These are phyloP conservation scores for Candida insectorum DNA, from an alignment of 805 yeast genomes.

Conservation along the genomic window DNA sequence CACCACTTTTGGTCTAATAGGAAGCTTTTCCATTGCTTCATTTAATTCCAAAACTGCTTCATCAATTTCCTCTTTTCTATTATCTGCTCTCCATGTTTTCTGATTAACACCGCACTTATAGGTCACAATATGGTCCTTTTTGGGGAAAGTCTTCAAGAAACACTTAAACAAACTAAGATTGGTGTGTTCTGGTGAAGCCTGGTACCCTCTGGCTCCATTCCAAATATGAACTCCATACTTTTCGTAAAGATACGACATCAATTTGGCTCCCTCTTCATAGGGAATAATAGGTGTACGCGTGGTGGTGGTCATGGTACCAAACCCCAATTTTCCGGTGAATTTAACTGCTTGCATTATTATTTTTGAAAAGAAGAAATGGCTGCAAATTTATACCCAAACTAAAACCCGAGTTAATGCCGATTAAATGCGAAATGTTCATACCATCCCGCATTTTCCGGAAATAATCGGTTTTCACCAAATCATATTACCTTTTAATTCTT, in stretches of 20 bases:
- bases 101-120: constrained; percentile 60
- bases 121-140: constrained; percentile 47
- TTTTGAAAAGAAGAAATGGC: too few relatives aligned
- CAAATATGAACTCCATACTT: constrained; percentile 47
- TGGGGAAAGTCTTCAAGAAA: neutral
- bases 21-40: constrained; percentile 17
- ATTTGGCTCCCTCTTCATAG: too few relatives aligned
- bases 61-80: constrained; percentile 45
- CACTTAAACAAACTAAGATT: neutral
- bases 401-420: too few relatives aligned
- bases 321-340: too few relatives aligned
- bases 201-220: constrained; percentile 77
- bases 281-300: too few relatives aligned
- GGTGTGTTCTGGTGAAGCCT: constrained; percentile 15
- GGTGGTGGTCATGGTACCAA: too few relatives aligned
- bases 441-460: too few relatives aligned
- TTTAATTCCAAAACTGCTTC: constrained; percentile 47
- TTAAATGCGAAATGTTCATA: too few relatives aligned
- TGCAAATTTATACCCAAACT: too few relatives aligned
- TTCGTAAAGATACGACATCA: constrained; percentile 42
- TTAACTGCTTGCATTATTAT: too few relatives aligned
- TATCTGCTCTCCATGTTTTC: constrained; percentile 41
- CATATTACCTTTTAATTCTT: too few relatives aligned
- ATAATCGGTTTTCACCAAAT: too few relatives aligned
- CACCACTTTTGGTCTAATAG: constrained; percentile 39